Conservation (phyloP, 2,329 filamentous ascomycete species). For the Aspergillus ochraceus region DNA sequence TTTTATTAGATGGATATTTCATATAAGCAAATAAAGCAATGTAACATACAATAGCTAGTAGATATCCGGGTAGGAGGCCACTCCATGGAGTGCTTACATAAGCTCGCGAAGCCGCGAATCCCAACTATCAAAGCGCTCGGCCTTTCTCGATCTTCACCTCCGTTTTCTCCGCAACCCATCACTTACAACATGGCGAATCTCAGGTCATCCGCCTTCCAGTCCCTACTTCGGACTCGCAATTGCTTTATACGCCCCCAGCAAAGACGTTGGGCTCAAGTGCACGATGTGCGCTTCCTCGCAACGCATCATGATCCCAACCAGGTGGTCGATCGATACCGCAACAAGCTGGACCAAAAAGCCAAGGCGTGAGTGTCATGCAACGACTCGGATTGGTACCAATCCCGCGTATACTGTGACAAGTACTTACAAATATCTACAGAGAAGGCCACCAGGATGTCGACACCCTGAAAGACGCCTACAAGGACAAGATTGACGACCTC, state of each 20-base stretch:
- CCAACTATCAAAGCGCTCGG: not conserved
- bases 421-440: slow-evolving; percentile 36
- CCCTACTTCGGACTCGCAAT: slow-evolving; percentile 37
- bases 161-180: not conserved
- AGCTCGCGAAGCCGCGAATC: not conserved
- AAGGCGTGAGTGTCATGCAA: slow-evolving; percentile 52
- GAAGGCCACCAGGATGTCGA: slow-evolving; percentile 63
- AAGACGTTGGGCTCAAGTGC: slow-evolving; percentile 85
- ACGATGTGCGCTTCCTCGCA: slow-evolving; percentile 86
- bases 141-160: slow-evolving; percentile 4
- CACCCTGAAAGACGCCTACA: slow-evolving; percentile 74
- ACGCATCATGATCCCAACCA: slow-evolving; percentile 67
- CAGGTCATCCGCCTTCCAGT: slow-evolving; percentile 51
- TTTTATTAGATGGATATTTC: too few species aligned
- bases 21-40: too few species aligned
- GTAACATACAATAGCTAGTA: too few species aligned
- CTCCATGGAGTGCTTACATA: not conserved
- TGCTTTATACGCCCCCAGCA: slow-evolving; percentile 51
- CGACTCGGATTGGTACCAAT: not conserved
- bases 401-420: not conserved
- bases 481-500: slow-evolving; percentile 75
- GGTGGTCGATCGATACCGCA: slow-evolving; percentile 80
- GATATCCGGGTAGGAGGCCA: too few species aligned
- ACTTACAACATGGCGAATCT: slow-evolving; percentile 50
- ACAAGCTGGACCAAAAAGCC: slow-evolving; percentile 82